Evolutionary conservation across 2,329 filamentous ascomycete species (phyloP), one percentile per base, ranked within the genome.

Genomic region (Alternaria dauci): DNA sequence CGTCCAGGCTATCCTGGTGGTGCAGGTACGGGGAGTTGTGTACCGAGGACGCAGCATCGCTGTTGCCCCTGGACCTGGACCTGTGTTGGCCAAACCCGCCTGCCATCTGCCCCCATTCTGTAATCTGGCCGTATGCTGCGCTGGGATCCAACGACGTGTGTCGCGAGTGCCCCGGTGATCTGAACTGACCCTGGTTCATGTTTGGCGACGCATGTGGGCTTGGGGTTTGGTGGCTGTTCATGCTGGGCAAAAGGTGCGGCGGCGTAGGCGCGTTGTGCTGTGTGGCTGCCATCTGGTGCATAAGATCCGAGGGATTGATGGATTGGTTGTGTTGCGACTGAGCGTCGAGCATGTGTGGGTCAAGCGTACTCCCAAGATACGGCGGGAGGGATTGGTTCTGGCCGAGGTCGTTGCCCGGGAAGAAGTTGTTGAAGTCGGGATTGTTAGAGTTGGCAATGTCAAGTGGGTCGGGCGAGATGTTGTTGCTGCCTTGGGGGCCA

Each of bases 1-100:
- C 80, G 20, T 97, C 93, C 72, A 96, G 96, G 65, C 83, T 87
- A 71, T 97, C 94, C 61, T 91, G 86, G 68, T 90, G 90, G 28
- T 86, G 86, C 58, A 97, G 81, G 73, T 92, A 93, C 4, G 94
- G 94, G 18, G 94, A 97, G 25, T 89, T 91, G 23, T 91, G 89
- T 16, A 89, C 91, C 18, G 93, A 97, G 72, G 90, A 93, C 8
- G 81, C 80, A 68, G 82, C 80, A 67, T 97, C 94, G n/a, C 94
- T 97, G 1, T 92, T 91, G 38, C 88, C 89, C 72, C 94, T 88
- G 12, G 54, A 58, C 32, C 46, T 53, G 5, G 51, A 58, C 69
- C 93, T 87, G 76, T 97, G 94, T n/a, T 87, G 84, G 67, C 92
- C 90, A 73, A 96, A 97, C 61, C 83, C 52, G 32, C 44, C 46